Evolutionary conservation across 2,329 filamentous ascomycete genomes (phyloP).

Genomic region (Neopestalotiopsis sp.): DNA sequence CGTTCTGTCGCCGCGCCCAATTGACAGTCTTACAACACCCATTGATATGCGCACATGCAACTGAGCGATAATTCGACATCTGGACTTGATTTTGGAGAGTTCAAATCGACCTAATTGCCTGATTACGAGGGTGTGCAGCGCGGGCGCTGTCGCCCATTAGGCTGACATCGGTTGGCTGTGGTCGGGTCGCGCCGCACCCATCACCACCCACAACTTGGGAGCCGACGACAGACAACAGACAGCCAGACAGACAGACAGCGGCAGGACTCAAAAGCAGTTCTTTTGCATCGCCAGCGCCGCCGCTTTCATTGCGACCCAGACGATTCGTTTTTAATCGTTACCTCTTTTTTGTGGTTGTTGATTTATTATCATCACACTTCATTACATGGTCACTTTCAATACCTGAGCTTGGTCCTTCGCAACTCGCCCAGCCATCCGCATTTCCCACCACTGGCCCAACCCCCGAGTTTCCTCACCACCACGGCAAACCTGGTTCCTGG

Average conservation of each 20-base stretch:
- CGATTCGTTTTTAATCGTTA: background rate
- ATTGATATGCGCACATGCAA: slow-evolving; percentile 13
- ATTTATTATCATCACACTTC: background rate
- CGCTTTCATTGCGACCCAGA: background rate
- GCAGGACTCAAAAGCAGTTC: background rate
- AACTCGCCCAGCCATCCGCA: slow-evolving; percentile 19
- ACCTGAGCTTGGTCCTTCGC: background rate
- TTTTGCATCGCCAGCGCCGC: background rate
- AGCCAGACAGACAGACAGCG: background rate
- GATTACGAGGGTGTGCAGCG: slow-evolving; percentile 16
- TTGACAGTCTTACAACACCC: slow-evolving; percentile 8
- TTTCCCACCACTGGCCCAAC: slow-evolving; percentile 19
- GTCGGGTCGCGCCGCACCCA: slow-evolving; percentile 12
- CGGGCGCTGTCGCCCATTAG: slow-evolving; percentile 18
- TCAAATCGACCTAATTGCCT: slow-evolving; percentile 15
- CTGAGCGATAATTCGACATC: background rate
- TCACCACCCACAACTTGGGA: slow-evolving; percentile 1
- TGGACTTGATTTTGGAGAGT: background rate
- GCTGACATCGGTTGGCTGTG: slow-evolving; percentile 9
- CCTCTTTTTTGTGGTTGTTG: background rate
- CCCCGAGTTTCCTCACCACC: slow-evolving; percentile 16
- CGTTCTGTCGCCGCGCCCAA: slow-evolving; percentile 6
- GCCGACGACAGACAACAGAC: background rate
- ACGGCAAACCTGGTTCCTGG: slow-evolving; percentile 8
- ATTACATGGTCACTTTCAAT: background rate